Conservation (phyloP, 805 yeast genomes). For the Ogataea nakhonphanomensis region DNA sequence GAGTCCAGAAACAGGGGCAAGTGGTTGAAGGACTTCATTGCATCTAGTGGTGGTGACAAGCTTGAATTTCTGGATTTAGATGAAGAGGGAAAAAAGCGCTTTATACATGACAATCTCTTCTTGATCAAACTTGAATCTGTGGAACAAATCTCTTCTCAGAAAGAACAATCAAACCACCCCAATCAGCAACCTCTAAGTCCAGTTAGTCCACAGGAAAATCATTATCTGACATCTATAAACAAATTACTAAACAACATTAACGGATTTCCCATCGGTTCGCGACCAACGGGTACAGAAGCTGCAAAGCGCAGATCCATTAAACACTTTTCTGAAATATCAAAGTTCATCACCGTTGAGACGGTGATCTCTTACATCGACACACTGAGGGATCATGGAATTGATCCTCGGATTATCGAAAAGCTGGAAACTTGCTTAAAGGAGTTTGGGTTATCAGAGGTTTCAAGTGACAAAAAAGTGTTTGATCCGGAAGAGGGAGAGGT, state of each 20-base stretch:
- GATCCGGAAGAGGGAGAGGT: slow-evolving; percentile 23
- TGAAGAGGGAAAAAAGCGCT: slow-evolving; percentile 20
- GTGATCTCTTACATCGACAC: slow-evolving; percentile 36
- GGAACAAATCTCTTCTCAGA: not conserved
- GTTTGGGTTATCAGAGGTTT: slow-evolving; percentile 8
- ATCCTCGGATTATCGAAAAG: slow-evolving; percentile 33
- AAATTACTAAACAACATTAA: slow-evolving; percentile 32
- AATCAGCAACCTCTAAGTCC: slow-evolving; percentile 12
- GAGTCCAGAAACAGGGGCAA: slow-evolving; percentile 53
- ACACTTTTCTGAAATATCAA: slow-evolving; percentile 20
- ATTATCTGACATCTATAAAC: slow-evolving; percentile 30
- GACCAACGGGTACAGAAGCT: slow-evolving; percentile 11
- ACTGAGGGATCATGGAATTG: slow-evolving; percentile 31
- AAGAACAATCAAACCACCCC: slow-evolving; percentile 6
- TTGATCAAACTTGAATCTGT: slow-evolving; percentile 17
- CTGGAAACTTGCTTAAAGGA: slow-evolving; percentile 36
- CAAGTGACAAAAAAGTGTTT: not conserved
- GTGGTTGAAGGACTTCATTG: slow-evolving; percentile 65
- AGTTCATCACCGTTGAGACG: slow-evolving; percentile 27
- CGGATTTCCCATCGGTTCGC: slow-evolving; percentile 17
- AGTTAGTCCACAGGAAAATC: slow-evolving; percentile 14
- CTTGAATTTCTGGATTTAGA: slow-evolving; percentile 28
- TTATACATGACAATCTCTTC: slow-evolving; percentile 24
- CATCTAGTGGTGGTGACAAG: slow-evolving; percentile 25
- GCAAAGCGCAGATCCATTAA: slow-evolving; percentile 7